Base-by-base conservation (phyloP, 345 rosid genomes). In the Aethionema arabicum region DNA sequence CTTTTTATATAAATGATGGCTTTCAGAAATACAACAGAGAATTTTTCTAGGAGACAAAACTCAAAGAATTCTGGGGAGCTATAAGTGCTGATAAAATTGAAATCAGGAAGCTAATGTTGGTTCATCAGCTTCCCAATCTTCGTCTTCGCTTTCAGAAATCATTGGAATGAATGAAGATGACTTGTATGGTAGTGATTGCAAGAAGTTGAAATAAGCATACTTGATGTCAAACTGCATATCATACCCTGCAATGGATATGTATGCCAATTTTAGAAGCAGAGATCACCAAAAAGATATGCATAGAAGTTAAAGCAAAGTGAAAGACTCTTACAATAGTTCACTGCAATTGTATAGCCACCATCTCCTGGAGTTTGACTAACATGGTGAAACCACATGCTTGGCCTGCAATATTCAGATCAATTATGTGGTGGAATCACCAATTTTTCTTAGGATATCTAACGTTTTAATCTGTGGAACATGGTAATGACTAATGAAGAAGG, bases 381-480 rank as follows among this genome's bases (percentile, higher is more conserved):
- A 73, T 92, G 93, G 81, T 92, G 96, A 78, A 87, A 92, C 98
- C 95, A 87, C 96, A 89, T 89, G 58, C 98, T 92, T 61, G 95
- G 98, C 80, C 98, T 91, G 77, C 76, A 73, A 62, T 39, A 71
- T 57, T 32, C 37, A 62, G 45, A 58, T 49, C 42, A 32, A 15
- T 61, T 63, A 45, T 44, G 54, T 33, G 43, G 12, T 27, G 2
- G 14, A 61, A 56, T 66, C 42, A n/a, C n/a, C n/a, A n/a, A n/a
- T n/a, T n/a, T n/a, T 65, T 54, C 56, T 12, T 8, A 16, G 58
- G 32, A 48, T 11, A n/a, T n/a, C n/a, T n/a, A n/a, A n/a, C n/a
- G n/a, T 44, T 7, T 66, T 39, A 50, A 41, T 41, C 12, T 7
- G 4, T 29, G n/a, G 46, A 52, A 15, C 41, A 60, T 41, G 13